Evolutionary conservation across 352 stramenopile genomes (phyloP).

Genomic region (Phytophthora macrochlamydospora): DNA sequence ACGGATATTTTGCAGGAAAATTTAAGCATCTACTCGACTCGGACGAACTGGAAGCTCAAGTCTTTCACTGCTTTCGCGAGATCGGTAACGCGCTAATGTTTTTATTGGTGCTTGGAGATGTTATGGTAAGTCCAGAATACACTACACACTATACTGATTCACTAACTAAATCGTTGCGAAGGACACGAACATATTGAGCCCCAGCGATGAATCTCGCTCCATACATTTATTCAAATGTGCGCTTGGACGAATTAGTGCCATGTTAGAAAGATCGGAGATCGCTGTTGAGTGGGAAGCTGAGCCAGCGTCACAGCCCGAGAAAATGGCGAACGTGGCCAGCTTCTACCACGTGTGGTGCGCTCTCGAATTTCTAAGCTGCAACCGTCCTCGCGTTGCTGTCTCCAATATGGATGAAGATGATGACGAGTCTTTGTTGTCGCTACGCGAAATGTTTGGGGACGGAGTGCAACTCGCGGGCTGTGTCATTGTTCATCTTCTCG

Average conservation of each 20-base stretch:
- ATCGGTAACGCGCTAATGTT: slow-evolving; percentile 81
- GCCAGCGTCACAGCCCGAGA: slow-evolving; percentile 42
- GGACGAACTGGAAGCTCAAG: slow-evolving; percentile 76
- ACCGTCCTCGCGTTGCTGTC: slow-evolving; percentile 16
- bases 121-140: slow-evolving; percentile 30
- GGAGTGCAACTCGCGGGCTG: slow-evolving; percentile 67
- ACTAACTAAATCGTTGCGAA: slow-evolving; percentile 1
- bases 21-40: slow-evolving; percentile 82
- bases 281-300: slow-evolving; percentile 43
- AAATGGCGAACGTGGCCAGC: slow-evolving; percentile 45
- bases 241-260: slow-evolving; percentile 31
- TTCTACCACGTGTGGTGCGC: slow-evolving; percentile 73
- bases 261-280: slow-evolving; percentile 42
- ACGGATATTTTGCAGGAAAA: slow-evolving; percentile 84
- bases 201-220: not conserved
- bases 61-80: slow-evolving; percentile 84
- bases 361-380: slow-evolving; percentile 68
- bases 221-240: slow-evolving; percentile 26
- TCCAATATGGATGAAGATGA: not conserved
- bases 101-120: slow-evolving; percentile 46
- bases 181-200: slow-evolving; percentile 2
- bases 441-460: slow-evolving; percentile 57
- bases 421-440: slow-evolving; percentile 11
- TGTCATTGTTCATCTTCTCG: slow-evolving; percentile 58
- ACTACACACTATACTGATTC: not conserved